Evolutionary conservation across 2,329 filamentous ascomycete genomes (phyloP), one percentile per base, ranked within the genome.

Genomic region (Trichoderma guizhouense): DNA sequence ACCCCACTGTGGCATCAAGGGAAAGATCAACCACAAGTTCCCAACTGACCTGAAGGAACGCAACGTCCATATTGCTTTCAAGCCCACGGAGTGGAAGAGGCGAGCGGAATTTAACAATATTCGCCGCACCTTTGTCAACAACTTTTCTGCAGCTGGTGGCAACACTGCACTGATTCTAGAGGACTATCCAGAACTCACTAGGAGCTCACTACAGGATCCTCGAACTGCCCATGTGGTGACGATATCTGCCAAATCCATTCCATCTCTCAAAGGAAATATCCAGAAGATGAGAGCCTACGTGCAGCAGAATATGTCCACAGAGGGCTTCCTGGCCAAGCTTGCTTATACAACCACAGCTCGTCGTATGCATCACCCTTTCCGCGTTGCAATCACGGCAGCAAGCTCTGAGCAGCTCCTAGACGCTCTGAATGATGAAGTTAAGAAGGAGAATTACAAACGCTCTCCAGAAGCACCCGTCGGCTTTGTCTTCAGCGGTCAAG

Each of bases 91-190:
- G 30, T 67, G 36, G 66, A 51, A 30, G 11, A 26, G 57, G 1
- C 32, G 26, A 12, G 39, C 0, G 81, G 83, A 0, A 86, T 83
- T 76, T 76, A 75, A 67, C n/a, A 67, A 67, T 26, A 57, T 67
- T 3, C 64, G 64, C 14, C 64, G 64, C 12, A 30, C 64, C 7
- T 67, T 67, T 43, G 81, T 92, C 73, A 93, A 93, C 80, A 92
- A 92, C 81, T 92, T 92, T 76, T 88, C 87, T 73, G 91, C 91
- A 7, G 90, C 91, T 55, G 91, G 91, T 75, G 91, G 91, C 12
- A 94, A 93, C 79, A 92, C 90, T 1, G 89, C 89, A 18, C 77
- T 93, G 43, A 78, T 93, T 18, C 75, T 93, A 1, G 89, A 92
- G 76, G 84, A 87, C 6, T 84, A 84, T 1, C 86, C 87, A 28